Evolutionary conservation across 768 basidiomycete species (phyloP).

Genomic region (Phylloporus rhodoxanthus): DNA sequence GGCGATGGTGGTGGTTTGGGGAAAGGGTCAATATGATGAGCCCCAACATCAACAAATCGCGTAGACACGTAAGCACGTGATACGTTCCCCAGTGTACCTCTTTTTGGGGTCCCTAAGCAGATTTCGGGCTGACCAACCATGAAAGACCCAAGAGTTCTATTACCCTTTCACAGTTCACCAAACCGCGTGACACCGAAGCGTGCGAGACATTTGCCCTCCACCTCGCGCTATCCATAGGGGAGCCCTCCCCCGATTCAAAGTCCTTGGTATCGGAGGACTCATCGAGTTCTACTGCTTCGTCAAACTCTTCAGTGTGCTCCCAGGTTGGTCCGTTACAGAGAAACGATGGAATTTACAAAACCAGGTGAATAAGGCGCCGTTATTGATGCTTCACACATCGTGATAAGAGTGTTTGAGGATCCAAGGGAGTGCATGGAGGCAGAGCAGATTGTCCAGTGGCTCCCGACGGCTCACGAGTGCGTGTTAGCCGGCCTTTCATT

Average conservation of each 20-base stretch:
- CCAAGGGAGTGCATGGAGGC: slow-evolving; percentile 68
- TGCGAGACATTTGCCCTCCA: slow-evolving; percentile 7
- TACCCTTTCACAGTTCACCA: slow-evolving; percentile 1
- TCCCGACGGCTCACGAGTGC: slow-evolving; percentile 1
- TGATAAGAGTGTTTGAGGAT: slow-evolving; percentile 60
- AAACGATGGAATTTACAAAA: slow-evolving; percentile 54
- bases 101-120: slow-evolving; percentile 1
- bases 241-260: slow-evolving; percentile 9
- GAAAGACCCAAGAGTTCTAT: slow-evolving; percentile 4
- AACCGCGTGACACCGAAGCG: slow-evolving; percentile 11
- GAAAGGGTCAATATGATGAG: slow-evolving; percentile 13
- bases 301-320: slow-evolving; percentile 15
- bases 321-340: slow-evolving; percentile 36
- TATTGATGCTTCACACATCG: slow-evolving; percentile 48
- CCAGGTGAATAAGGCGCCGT: slow-evolving; percentile 58
- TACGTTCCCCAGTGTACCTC: neutral
- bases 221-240: slow-evolving; percentile 8
- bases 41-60: slow-evolving; percentile 31
- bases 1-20: slow-evolving; percentile 5
- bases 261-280: slow-evolving; percentile 24
- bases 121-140: slow-evolving; percentile 1
- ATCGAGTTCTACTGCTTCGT: slow-evolving; percentile 17
- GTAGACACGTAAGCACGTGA: slow-evolving; percentile 22
- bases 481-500: slow-evolving; percentile 2
- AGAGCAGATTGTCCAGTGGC: slow-evolving; percentile 37